Percentiles rank a stretch among this genome's conserved stretches.
These are phyloP conservation scores for Tremellales sp. DNA, from an alignment of 1,284 basidiomycete species.

Conservation along the genomic window DNA sequence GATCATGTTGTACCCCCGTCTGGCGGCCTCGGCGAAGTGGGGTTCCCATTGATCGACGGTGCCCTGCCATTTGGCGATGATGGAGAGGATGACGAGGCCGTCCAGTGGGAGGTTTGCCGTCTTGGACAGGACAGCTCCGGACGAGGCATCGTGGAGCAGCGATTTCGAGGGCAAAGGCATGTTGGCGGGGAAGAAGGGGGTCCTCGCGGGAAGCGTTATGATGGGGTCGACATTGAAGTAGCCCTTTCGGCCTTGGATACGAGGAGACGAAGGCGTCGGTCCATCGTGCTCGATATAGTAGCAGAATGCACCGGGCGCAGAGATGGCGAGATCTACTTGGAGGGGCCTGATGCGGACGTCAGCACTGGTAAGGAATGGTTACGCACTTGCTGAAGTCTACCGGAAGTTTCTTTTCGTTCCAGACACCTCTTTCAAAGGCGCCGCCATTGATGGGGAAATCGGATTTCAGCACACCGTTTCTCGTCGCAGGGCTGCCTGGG, in stretches of 20 bases:
- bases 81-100: slow-evolving; percentile 76
- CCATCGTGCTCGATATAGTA: slow-evolving; percentile 87
- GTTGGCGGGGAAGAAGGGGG: slow-evolving; percentile 58
- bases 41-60: slow-evolving; percentile 67
- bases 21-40: slow-evolving; percentile 73
- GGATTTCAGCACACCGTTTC: slow-evolving; percentile 84
- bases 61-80: slow-evolving; percentile 97
- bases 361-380: background rate
- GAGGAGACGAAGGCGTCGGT: slow-evolving; percentile 33
- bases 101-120: slow-evolving; percentile 62
- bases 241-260: slow-evolving; percentile 74
- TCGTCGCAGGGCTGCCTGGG: slow-evolving; percentile 80
- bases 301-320: slow-evolving; percentile 87
- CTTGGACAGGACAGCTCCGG: slow-evolving; percentile 52
- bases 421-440: slow-evolving; percentile 70
- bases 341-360: slow-evolving; percentile 62
- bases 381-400: slow-evolving; percentile 56
- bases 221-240: slow-evolving; percentile 95
- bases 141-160: slow-evolving; percentile 52
- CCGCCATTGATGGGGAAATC: slow-evolving; percentile 93
- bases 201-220: slow-evolving; percentile 66
- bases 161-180: slow-evolving; percentile 11
- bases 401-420: slow-evolving; percentile 60
- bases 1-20: slow-evolving; percentile 91
- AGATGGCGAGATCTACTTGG: slow-evolving; percentile 87